Base-by-base conservation (phyloP, 2,329 filamentous ascomycete genomes). In the Rasamsonia emersonii region DNA sequence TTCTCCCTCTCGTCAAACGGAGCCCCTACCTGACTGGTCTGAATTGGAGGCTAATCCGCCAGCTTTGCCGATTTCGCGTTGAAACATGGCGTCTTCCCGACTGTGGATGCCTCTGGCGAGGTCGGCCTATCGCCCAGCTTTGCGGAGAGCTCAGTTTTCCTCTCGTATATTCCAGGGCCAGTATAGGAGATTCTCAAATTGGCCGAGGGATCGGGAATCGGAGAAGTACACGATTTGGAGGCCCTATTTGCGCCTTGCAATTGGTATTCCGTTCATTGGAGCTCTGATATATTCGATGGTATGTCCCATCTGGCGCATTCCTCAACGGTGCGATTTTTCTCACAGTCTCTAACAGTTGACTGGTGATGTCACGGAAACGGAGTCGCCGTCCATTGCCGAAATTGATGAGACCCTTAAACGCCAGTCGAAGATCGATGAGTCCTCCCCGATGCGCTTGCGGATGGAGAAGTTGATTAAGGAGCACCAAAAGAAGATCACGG, bases 391-490 rank as follows among this genome's bases (percentile, higher is more conserved):
- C 24, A 83, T 95, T 45, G 86, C 86, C 48, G 84, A 94, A 54
- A 77, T 84, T 49, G 91, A 96, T 59, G 77, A 75, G 42, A 71
- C 86, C 40, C 73, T 76, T 45, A 94, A 91, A 62, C 79, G 82
- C 40, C 82, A 91, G 57, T 73, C 76, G 35, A 76, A 77, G 42
- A 72, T 96, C 30, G 80, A 71, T 28, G 72, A 79, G 36, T 69
- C 78, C 47, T 95, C 89, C 9, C 88, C 91, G 2, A 96, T 98
- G 89, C 86, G 91, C 34, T 72, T 98, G 36, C 85, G 89, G 42
- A 96, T 98, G 91, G 91, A 98, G 63, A 77, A 84, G 50, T 83
- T 96, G 56, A 93, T 96, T 61, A 91, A 91, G 59, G 76, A 86
- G 47, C 85, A 96, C 50, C 91, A 98, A 54, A 75, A 84, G 49